Percentiles rank a stretch among this genome's conserved stretches.
These are phyloP conservation scores for Saturnispora saitoi DNA, from an alignment of 805 yeast species.

Conservation along the genomic window DNA sequence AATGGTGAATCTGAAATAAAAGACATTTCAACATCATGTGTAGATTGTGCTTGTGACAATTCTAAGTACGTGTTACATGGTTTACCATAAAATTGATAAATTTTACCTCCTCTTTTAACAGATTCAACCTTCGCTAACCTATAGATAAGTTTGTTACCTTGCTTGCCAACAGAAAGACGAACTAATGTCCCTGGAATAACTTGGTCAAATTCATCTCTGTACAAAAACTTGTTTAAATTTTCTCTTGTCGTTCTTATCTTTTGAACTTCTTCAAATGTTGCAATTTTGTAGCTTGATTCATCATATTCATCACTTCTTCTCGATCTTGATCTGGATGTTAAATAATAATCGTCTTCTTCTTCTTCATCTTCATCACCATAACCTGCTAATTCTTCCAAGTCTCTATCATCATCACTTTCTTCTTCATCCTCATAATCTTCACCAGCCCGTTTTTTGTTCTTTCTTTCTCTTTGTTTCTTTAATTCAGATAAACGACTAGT, in stretches of 20 bases:
- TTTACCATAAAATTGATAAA: slow-evolving; percentile 35
- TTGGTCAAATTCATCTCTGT: slow-evolving; percentile 71
- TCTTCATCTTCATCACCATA: slow-evolving; percentile 33
- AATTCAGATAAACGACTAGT: slow-evolving; percentile 30
- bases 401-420: slow-evolving; percentile 25
- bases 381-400: slow-evolving; percentile 25
- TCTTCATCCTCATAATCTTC: slow-evolving; percentile 30
- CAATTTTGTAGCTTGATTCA: slow-evolving; percentile 30
- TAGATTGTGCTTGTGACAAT: slow-evolving; percentile 75
- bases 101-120: slow-evolving; percentile 33
- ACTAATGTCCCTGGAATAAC: slow-evolving; percentile 69
- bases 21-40: slow-evolving; percentile 67
- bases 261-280: slow-evolving; percentile 49
- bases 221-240: slow-evolving; percentile 64
- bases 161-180: slow-evolving; percentile 71
- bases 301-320: slow-evolving; percentile 37
- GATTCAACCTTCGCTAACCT: slow-evolving; percentile 77
- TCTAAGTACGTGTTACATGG: slow-evolving; percentile 47
- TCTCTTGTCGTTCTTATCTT: slow-evolving; percentile 70
- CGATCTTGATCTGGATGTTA: slow-evolving; percentile 22
- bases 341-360: slow-evolving; percentile 25
- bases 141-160: slow-evolving; percentile 57
- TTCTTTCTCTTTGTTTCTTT: slow-evolving; percentile 31
- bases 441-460: slow-evolving; percentile 16
- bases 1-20: slow-evolving; percentile 74